Evolutionary conservation across 257 asterid species (phyloP), one percentile per base, ranked within the genome.

Genomic region (Petunia axillaris): DNA sequence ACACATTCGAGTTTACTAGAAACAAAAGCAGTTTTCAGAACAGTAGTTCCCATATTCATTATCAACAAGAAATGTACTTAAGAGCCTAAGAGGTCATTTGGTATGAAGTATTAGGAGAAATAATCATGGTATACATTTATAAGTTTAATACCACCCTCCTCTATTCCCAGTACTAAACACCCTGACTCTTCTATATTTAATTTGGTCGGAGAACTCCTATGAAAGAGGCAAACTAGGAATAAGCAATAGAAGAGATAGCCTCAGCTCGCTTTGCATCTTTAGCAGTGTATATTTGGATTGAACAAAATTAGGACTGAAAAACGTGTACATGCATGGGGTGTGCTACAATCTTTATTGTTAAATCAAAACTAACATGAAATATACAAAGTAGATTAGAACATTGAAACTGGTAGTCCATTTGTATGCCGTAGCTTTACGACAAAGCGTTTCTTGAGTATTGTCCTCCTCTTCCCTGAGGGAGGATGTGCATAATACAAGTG

Each of bases 171-270:
- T 35, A 11, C 39, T 73, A 35, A 48, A 50, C 59, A 71, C 60
- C 60, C 54, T 46, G 37, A 48, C 15, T 6, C 40, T 2, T 6
- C 60, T 44, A 3, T 71, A 25, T 35, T 40, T 6, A 59, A 48
- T 71, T 43, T 71, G 60, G 48, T 71, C 6, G 46, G 50, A 71
- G 44, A 48, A 71, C 10, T 50, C 77, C 36, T 25, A 71, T 71
- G 13, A 35, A 48, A 48, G 41, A 71, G 11, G 57, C 36, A 4
- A 44, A 46, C 76, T 46, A 16, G 59, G 36, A 73, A 73, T 44
- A 48, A 55, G 78, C 46, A 35, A 50, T 73, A 73, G 46, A 52
- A 52, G 41, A 1, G 78, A 71, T 25, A 35, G 62, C 46, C 62
- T 73, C 78, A 50, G 48, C 50, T 50, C 44, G 36, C 7, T 35